These are phyloP conservation scores for Penicillium salamii DNA, from an alignment of 495 filamentous ascomycete genomes.

Conservation along the genomic window DNA sequence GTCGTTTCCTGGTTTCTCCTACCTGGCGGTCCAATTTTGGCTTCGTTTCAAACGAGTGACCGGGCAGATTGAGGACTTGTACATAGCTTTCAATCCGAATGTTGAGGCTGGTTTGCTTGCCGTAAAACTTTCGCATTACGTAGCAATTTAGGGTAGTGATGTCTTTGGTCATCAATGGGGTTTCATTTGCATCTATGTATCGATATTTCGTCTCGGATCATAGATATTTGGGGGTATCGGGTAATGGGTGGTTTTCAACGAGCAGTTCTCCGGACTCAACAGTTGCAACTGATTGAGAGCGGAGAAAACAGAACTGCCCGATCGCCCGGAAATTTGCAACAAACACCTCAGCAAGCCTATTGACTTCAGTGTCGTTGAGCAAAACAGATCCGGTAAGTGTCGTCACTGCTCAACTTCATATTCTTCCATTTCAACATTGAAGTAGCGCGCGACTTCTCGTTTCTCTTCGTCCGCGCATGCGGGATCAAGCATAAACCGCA, in stretches of 20 bases:
- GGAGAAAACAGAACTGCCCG: no score
- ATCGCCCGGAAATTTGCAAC: no score
- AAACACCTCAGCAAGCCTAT: no score
- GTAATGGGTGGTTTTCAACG: neutral
- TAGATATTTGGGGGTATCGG: constrained; percentile 7
- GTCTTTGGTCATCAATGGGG: neutral
- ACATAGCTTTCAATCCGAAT: constrained; percentile 25
- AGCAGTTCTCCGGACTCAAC: neutral
- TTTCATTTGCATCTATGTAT: neutral
- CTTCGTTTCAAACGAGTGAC: neutral
- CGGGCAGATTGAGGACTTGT: constrained; percentile 15
- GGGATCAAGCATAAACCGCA: constrained; percentile 88
- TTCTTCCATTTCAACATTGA: constrained; percentile 76
- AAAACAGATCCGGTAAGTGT: neutral
- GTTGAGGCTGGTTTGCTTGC: constrained; percentile 18
- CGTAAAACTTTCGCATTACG: no score
- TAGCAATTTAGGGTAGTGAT: no score
- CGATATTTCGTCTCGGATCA: neutral
- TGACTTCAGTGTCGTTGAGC: no score
- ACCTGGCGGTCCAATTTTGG: neutral
- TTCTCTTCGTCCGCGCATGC: constrained; percentile 71
- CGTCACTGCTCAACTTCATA: constrained; percentile 38
- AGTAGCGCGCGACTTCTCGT: constrained; percentile 61
- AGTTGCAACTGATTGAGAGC: no score
- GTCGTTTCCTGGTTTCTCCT: neutral